A percentile compares a stretch with the other conserved stretches of the same genome.
phyloP scores from a whole-genome alignment of 2,329 filamentous ascomycete species.

The Chaetomiaceae sp. region DNA sequence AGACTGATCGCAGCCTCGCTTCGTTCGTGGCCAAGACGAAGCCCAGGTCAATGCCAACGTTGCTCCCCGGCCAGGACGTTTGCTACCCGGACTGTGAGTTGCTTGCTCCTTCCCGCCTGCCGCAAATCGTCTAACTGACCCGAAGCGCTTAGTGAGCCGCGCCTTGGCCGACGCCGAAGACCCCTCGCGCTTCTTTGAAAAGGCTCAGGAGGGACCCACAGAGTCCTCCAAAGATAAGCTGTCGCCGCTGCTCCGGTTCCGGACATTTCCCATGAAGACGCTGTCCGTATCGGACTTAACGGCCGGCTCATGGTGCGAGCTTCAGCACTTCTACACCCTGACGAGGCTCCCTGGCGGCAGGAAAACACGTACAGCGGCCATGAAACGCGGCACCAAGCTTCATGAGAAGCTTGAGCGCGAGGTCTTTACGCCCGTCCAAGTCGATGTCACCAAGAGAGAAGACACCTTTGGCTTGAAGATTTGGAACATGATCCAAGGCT shows the following conservation, averaged over 20 bases:
- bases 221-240: slow-evolving; percentile 27
- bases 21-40: slow-evolving; percentile 19
- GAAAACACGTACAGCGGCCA: slow-evolving; percentile 71
- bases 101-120: neutral
- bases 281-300: slow-evolving; percentile 85
- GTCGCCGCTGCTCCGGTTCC: slow-evolving; percentile 71
- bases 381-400: slow-evolving; percentile 75
- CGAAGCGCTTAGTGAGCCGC: slow-evolving; percentile 57
- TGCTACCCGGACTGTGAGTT: slow-evolving; percentile 52
- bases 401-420: slow-evolving; percentile 83
- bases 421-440: slow-evolving; percentile 69
- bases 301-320: slow-evolving; percentile 89
- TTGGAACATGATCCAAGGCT: slow-evolving; percentile 87
- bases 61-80: slow-evolving; percentile 17
- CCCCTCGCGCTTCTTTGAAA: neutral
- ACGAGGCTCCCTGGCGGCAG: slow-evolving; percentile 66
- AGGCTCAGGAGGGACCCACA: neutral
- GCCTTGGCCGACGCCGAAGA: slow-evolving; percentile 32
- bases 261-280: slow-evolving; percentile 69
- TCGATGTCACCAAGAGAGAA: slow-evolving; percentile 70
- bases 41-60: slow-evolving; percentile 6
- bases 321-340: slow-evolving; percentile 88
- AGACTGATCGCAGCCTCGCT: slow-evolving; percentile 6
- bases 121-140: slow-evolving; percentile 54
- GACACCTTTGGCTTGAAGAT: slow-evolving; percentile 77